Evolutionary conservation across 306 rosid species (phyloP), one percentile per base, ranked within the genome.

Genomic region (Citrullus amarus): DNA sequence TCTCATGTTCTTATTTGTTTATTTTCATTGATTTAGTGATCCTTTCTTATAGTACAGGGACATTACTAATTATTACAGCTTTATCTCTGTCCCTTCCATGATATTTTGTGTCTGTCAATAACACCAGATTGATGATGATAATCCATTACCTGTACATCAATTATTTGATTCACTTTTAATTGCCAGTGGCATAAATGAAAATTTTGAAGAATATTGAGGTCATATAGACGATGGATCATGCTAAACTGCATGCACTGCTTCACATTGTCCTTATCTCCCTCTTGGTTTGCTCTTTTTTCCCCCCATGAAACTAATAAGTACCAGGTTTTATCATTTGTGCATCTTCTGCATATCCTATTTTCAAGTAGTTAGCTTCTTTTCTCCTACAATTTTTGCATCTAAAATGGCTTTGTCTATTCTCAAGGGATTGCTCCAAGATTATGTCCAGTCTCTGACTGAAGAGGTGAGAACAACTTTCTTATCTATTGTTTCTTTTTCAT

Each of bases 321-420:
- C 58, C 13, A 71, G 41, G 43, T 28, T 53, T 73, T 20, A 58
- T 58, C 63, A 58, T 30, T 5, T 32, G 7, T 22, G 20, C 51
- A 43, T 70, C 62, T 28, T 73, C 60, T 28, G 48, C 59, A 22
- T 50, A 14, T 22, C 38, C 46, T 17, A n/a, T 16, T 11, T 63
- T 32, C 38, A 9, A 63, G 44, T 63, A 2, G 39, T 36, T 36
- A 44, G 0, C 18, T 18, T 66, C 41, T 4, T 38, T 66, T 38
- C 38, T 38, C 7, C 72, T 18, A 15, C 12, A 50, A 8, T 2
- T 48, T 67, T 67, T 67, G 30, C 30, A 67, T 67, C 48, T 38
- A 69, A 80, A 77, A 91, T 91, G 93, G 77, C 92, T 72, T 32
- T 84, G 80, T 67, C 80, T 55, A 85, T 91, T 85, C 90, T 89